Base-by-base conservation (phyloP, 306 rosid species). In the Fragaria nilgerrensis region DNA sequence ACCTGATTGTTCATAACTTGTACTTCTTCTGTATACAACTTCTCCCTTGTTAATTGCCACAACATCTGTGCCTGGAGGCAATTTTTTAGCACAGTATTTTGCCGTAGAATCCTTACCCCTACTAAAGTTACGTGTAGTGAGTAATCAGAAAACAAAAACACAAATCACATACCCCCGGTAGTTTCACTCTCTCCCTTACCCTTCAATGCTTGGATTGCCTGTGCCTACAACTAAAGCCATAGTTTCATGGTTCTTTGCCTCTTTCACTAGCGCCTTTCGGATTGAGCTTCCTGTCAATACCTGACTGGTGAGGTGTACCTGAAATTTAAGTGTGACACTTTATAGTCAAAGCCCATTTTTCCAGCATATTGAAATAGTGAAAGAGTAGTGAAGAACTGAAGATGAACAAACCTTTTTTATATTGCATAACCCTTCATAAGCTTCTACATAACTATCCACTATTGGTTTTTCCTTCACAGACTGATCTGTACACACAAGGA, bases 1-100 rank as follows among this genome's bases (percentile, higher is more conserved):
- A 95, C 99, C 99, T 87, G 89, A 84, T 83, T 73, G 90, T 81
- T 81, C 87, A 78, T 77, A 75, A 65, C 83, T 84, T 87, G 84
- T 72, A 76, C 80, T 85, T 79, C 97, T 89, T 82, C 90, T 81
- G 85, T 81, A 90, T 81, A 89, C 85, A 73, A 91, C 65, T 83
- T 79, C 89, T 70, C 97, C 97, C 70, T 89, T 88, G 43, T 82
- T 83, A 66, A 95, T 78, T 65, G 87, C 97, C 70, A 92, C 56
- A 80, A 91, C 90, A 82, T 88, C 88, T 43, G 89, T 88, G 61
- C 86, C 89, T 25, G 82, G 86, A 81, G 91, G 87, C 64, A 95
- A 74, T 65, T 81, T 86, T 78, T 83, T 89, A 66, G 92, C 92
- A 12, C 89, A 90, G 77, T 89, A 91, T 82, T 89, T 95, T 2